Evolutionary conservation across 2,329 filamentous ascomycete genomes (phyloP), one percentile per base, ranked within the genome.

Genomic region (Sporothrix protearum): DNA sequence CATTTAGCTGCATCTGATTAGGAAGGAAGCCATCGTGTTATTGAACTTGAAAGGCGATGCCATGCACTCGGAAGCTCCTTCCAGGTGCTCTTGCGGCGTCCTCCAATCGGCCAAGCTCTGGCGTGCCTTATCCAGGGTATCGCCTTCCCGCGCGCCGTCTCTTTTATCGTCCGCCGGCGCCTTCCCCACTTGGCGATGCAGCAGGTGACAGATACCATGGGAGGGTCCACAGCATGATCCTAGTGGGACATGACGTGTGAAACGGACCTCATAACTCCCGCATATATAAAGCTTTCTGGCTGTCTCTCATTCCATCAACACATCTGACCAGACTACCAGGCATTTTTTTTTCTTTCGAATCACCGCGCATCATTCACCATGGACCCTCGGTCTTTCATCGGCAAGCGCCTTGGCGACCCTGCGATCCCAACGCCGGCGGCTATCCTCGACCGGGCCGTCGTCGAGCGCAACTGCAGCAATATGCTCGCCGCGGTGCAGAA

Each of bases 401-500:
- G 89, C 72, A 86, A 88, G 75, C 84, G 82, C 2, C 82, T 76
- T 10, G 70, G 68, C 49, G 71, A 74, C 16, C 47, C 94, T 22
- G 83, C 89, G 63, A 81, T 93, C 0, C 85, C 86, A 19, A 89
- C 88, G 0, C 92, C 92, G 0, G 86, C 90, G 1, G 87, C 86
- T 2, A 83, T 95, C 53, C 81, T 95, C 16, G 91, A 95, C 78
- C 79, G 88, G 12, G 87, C 88, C 3, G 88, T 90, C 55, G 81
- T 93, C 30, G 83, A 86, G 70, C 82, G 84, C 66, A 93, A 95
- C 77, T 95, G 92, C 79, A 80, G 83, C 73, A 83, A 87, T 47
- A 94, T 96, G 91, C 85, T 93, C 7, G 82, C 88, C 14, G 87
- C 91, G 0, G 85, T 86, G 16, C 78, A 85, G 53, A 80, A 81